Conservation (phyloP, 805 yeast species). For the Candida silvicultrix region DNA sequence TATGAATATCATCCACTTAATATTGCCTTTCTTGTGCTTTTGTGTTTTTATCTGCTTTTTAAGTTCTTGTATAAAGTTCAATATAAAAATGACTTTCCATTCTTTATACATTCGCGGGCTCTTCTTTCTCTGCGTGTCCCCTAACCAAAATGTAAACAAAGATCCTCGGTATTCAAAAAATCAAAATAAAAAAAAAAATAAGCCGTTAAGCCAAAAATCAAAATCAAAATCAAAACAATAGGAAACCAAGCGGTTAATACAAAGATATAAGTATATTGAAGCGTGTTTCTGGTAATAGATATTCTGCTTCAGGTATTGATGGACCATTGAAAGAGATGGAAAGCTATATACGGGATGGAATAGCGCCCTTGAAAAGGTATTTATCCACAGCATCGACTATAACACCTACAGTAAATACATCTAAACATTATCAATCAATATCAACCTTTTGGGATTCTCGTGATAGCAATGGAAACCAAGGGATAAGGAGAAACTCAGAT, state of each 20-base stretch:
- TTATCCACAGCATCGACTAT: constrained; percentile 5
- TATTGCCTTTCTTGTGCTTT: not conserved
- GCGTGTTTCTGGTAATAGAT: not conserved
- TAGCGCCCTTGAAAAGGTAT: constrained; percentile 19
- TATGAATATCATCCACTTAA: no score
- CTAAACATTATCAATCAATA: not conserved
- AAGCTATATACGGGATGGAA: constrained; percentile 14
- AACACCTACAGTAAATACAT: not conserved
- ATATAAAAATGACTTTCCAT: no score
- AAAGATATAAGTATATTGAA: no score
- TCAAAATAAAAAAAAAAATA: not conserved
- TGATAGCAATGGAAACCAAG: not conserved
- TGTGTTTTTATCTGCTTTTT: not conserved
- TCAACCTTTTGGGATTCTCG: not conserved
- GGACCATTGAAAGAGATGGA: constrained; percentile 1
- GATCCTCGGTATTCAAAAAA: not conserved
- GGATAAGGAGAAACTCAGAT: not conserved
- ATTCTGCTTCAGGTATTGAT: not conserved
- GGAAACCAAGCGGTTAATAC: not conserved
- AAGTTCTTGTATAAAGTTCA: not conserved
- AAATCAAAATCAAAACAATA: not conserved
- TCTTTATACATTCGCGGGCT: not conserved
- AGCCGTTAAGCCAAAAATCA: not conserved
- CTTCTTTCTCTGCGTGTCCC: not conserved
- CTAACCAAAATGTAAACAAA: not conserved